Evolutionary conservation across 805 yeast species (phyloP), one percentile per base, ranked within the genome.

Genomic region (Candida oleophila): DNA sequence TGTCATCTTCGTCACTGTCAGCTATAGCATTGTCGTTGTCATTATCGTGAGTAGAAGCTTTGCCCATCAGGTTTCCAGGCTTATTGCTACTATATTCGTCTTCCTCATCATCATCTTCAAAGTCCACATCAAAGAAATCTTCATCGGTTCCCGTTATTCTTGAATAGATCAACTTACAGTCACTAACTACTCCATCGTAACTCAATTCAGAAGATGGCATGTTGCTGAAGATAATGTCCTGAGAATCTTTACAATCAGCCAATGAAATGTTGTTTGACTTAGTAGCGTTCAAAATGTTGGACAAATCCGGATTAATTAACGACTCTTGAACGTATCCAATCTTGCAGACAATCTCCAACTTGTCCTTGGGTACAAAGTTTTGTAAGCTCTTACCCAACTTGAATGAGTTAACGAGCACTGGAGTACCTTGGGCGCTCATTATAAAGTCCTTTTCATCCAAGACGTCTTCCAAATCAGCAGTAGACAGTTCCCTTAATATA

Each of bases 101-200:
- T 3, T 72, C 75, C 32, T 83, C 91, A 38, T 87, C 96, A 18
- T 90, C 97, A 63, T 92, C 98, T 66, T 92, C 97, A 61, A 92
- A 92, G 66, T 92, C 98, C 37, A 92, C 88, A 64, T 89, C 96
- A 61, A 92, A 92, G 69, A 94, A 94, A 66, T 92, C 98, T 57
- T 92, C 97, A 61, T 87, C 94, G 1, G 96, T 80, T 8, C 98
- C 98, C 9, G 94, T 95, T 51, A 92, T 83, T 47, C 77, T 74
- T 50, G 81, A 83, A 63, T 89, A 92, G 37, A 92, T 62, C 18
- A 80, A 69, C 60, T 82, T 86, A 4, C 91, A 89, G 50, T 89
- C 94, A 2, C 91, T 82, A 16, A 92, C 80, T 3, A 88, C 80
- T 25, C 97, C 98, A 62, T 92, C 97, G 64, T 90, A 92, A 34